Evolutionary conservation across 2,329 filamentous ascomycete genomes (phyloP), one percentile per base, ranked within the genome.

Genomic region (Colletotrichum karsti): DNA sequence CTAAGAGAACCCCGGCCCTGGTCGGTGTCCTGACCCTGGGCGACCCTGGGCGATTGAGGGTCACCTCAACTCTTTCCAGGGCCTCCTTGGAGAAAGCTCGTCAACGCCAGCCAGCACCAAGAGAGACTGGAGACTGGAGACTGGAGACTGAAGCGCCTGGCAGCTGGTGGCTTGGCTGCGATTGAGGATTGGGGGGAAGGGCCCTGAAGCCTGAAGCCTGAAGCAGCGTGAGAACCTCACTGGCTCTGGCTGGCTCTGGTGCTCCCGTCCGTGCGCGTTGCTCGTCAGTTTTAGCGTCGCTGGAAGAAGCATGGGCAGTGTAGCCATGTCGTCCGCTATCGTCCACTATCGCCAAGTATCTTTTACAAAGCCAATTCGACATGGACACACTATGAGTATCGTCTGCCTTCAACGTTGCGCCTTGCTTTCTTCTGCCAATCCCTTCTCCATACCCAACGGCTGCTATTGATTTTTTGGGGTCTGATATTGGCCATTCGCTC

Each of bases 241-340:
- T 51, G 64, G 64, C 64, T 57, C 20, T 61, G 53, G 50, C 24
- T 44, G n/a, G n/a, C n/a, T n/a, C n/a, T n/a, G n/a, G n/a, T 37
- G 33, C 59, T 60, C 22, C 46, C 26, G 59, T 67, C 64, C 64
- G 64, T 67, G 64, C 64, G 51, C 64, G 13, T 26, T 50, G 64
- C 64, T 67, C 59, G 58, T 67, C 59, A 67, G 51, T 63, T 15
- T 57, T 63, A 51, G 59, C 44, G 59, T 57, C 59, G 37, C 55
- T 37, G 39, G 56, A 54, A 15, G 54, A n/a, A 59, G 26, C 24
- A 37, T 39, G 20, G 54, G 18, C 35, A 54, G 48, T 24, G 39
- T 24, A 33, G 13, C 48, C 33, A 41, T 60, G 44, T 42, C 42
- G n/a, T n/a, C n/a, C n/a, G n/a, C n/a, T n/a, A n/a, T n/a, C 24